Evolutionary conservation across 2,329 filamentous ascomycete genomes (phyloP).

Genomic region (Xylariaceae sp.): DNA sequence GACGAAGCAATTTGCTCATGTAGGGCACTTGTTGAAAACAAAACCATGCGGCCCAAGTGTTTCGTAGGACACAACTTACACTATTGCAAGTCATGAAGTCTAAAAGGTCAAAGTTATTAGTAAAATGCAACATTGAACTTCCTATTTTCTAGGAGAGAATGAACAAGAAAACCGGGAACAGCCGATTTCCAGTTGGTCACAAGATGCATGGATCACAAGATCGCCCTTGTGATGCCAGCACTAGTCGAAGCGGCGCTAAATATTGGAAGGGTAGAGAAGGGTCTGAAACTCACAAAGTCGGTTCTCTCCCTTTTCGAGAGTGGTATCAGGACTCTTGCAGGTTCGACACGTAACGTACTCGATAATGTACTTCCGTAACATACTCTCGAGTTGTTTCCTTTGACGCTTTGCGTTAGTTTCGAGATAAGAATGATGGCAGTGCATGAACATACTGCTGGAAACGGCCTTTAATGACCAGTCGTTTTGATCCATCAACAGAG

Average conservation of each 20-base stretch:
- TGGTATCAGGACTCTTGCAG: slow-evolving; percentile 88
- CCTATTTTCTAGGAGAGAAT: neutral
- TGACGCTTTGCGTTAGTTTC: slow-evolving; percentile 30
- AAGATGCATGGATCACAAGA: neutral
- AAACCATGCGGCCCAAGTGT: neutral
- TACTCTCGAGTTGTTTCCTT: slow-evolving; percentile 22
- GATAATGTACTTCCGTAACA: slow-evolving; percentile 45
- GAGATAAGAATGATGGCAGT: slow-evolving; percentile 62
- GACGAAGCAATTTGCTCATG: neutral
- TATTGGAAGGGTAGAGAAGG: neutral
- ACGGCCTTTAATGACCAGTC: slow-evolving; percentile 96
- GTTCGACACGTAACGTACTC: slow-evolving; percentile 99
- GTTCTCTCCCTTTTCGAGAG: slow-evolving; percentile 98
- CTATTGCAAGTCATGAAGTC: slow-evolving; percentile 96
- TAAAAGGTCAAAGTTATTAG: slow-evolving; percentile 10
- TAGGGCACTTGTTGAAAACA: neutral
- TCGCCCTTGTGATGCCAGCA: neutral
- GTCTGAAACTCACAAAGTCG: slow-evolving; percentile 57
- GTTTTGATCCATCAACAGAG: slow-evolving; percentile 86
- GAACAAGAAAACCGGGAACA: neutral
- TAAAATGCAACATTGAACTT: neutral
- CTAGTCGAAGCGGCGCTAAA: no score
- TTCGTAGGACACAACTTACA: slow-evolving; percentile 10
- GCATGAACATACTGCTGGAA: slow-evolving; percentile 75
- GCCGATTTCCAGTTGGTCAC: neutral